These are phyloP conservation scores for Saccharum officinarum DNA, from an alignment of 176 grass and related monocot genomes.

Conservation along the genomic window DNA sequence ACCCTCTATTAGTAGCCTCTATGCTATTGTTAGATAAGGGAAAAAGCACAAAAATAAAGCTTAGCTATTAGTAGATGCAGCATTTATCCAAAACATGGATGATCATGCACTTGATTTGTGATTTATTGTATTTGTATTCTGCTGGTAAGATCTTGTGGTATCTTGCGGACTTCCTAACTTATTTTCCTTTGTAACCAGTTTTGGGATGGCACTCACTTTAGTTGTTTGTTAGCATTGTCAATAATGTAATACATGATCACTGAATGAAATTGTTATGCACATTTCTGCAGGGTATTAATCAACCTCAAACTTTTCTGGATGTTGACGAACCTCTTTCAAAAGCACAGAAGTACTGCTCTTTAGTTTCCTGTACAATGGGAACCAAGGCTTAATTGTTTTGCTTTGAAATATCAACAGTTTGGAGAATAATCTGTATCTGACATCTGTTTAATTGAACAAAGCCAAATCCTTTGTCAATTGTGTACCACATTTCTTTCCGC, in stretches of 20 bases:
- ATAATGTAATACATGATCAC: not conserved
- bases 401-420: slow-evolving; percentile 4
- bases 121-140: not conserved
- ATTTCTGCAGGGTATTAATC: slow-evolving; percentile 43
- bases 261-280: slow-evolving; percentile 20
- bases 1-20: not conserved
- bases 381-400: slow-evolving; percentile 21
- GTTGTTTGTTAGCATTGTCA: not conserved
- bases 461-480: slow-evolving; percentile 20
- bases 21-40: not conserved
- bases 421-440: slow-evolving; percentile 47
- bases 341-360: slow-evolving; percentile 1
- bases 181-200: not conserved
- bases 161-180: not conserved
- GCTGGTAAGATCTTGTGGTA: not conserved
- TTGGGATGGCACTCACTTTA: not conserved
- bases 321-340: slow-evolving; percentile 34
- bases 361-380: slow-evolving; percentile 43
- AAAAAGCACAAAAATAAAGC: not conserved
- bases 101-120: not conserved
- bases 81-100: not conserved
- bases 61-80: not conserved
- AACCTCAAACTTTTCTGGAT: slow-evolving; percentile 21
- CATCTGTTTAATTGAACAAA: slow-evolving; percentile 36
- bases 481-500: not conserved